phyloP scores from a whole-genome alignment of 306 rosid genomes.

The Canavalia gladiata region DNA sequence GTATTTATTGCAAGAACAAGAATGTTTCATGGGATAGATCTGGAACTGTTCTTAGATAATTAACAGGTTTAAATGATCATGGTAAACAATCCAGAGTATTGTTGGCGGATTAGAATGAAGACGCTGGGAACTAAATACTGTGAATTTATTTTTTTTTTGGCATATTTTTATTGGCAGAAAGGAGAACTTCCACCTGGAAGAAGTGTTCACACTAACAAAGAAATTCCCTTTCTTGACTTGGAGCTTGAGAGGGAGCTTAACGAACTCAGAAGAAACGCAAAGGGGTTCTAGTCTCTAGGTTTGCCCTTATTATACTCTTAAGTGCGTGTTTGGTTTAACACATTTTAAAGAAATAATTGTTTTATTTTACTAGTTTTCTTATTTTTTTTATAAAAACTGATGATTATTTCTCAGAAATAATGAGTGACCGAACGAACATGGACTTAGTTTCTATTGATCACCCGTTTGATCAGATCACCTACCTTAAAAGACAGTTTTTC shows the following conservation, averaged over 20 bases:
- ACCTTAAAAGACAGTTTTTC: background rate
- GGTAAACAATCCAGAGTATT: background rate
- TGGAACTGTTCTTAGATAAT: background rate
- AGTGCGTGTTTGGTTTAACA: background rate
- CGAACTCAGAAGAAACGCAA: constrained; percentile 39
- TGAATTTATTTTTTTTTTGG: background rate
- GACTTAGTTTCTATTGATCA: background rate
- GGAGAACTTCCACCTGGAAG: constrained; percentile 47
- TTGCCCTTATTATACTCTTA: background rate
- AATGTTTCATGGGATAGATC: background rate
- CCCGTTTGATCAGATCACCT: background rate
- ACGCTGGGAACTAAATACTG: background rate
- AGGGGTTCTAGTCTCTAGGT: constrained; percentile 27
- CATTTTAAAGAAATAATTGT: background rate
- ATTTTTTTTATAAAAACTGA: background rate
- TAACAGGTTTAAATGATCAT: background rate
- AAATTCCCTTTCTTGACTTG: constrained; percentile 38
- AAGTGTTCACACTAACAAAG: constrained; percentile 31
- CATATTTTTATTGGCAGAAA: constrained; percentile 12
- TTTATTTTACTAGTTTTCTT: background rate
- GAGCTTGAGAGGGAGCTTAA: constrained; percentile 43
- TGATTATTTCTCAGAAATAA: background rate
- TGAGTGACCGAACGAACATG: background rate
- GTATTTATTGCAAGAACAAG: background rate
- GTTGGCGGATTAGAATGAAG: background rate